Percentiles rank a stretch among this genome's conserved stretches.
Conservation (phyloP, 2,329 filamentous ascomycete species). For the Coleophoma cylindrospora region DNA sequence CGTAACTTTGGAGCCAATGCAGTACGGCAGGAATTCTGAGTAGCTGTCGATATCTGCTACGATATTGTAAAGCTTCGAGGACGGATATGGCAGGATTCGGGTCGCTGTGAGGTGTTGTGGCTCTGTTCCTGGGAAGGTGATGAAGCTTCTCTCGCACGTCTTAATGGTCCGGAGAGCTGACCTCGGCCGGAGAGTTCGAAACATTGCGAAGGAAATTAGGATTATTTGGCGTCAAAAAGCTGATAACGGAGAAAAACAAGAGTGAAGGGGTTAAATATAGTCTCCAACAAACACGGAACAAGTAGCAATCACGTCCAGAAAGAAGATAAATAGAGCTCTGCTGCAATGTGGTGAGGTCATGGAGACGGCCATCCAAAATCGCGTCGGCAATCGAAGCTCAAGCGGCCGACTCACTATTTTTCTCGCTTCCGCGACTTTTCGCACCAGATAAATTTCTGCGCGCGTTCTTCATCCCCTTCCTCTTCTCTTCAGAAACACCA, state of each 20-base stretch:
- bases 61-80: slow-evolving; percentile 68
- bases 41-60: slow-evolving; percentile 89
- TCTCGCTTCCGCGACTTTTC: background rate
- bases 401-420: background rate
- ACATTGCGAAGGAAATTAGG: slow-evolving; percentile 2
- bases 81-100: slow-evolving; percentile 72
- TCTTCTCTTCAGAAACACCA: background rate
- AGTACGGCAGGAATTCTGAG: slow-evolving; percentile 86
- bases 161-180: slow-evolving; percentile 10
- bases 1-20: slow-evolving; percentile 71
- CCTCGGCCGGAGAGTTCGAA: slow-evolving; percentile 14
- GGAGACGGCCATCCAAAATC: slow-evolving; percentile 5
- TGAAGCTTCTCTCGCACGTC: slow-evolving; percentile 34
- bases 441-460: background rate
- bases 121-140: slow-evolving; percentile 29
- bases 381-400: background rate
- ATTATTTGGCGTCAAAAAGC: too few relatives aligned
- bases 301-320: background rate
- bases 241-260: too few relatives aligned
- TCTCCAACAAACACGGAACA: too few relatives aligned
- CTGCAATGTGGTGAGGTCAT: slow-evolving; percentile 7
- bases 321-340: background rate
- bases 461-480: background rate
- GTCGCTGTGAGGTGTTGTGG: slow-evolving; percentile 65
- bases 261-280: too few relatives aligned